These are phyloP conservation scores for Emiliania huxleyi DNA, from an alignment of 78 protist species.

Conservation along the genomic window DNA sequence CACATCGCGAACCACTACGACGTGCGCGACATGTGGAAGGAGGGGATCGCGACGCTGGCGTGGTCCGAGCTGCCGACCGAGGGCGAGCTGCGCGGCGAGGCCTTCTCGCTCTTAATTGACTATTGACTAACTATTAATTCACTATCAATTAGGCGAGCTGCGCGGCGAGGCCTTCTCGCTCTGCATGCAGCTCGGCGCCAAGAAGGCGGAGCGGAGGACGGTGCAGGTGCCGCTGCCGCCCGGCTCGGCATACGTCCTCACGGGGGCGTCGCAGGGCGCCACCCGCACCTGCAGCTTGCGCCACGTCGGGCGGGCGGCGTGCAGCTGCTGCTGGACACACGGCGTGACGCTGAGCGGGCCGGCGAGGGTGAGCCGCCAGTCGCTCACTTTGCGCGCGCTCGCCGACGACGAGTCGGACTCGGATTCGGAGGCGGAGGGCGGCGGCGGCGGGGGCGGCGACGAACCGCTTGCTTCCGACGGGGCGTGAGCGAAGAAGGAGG, in stretches of 20 bases:
- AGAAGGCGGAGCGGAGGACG: background rate
- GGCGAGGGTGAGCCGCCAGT: too few species aligned
- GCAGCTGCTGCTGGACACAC: constrained; percentile 18
- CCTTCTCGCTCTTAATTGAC: background rate
- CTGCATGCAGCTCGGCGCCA: background rate
- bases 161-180: background rate
- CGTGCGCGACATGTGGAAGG: background rate
- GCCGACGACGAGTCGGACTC: too few species aligned
- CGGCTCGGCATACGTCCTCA: background rate
- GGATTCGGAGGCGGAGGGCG: too few species aligned
- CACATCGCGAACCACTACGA: background rate
- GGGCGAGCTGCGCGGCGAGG: background rate
- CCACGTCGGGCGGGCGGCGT: background rate
- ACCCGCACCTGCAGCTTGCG: background rate
- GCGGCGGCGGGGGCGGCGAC: too few species aligned
- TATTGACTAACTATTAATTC: too few species aligned
- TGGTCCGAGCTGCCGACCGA: constrained; percentile 11
- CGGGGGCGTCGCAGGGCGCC: background rate
- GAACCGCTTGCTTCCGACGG: too few species aligned
- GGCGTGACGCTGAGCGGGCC: background rate
- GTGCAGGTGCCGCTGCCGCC: background rate
- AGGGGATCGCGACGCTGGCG: background rate
- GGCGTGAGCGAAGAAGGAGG: too few species aligned
- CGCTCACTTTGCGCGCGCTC: too few species aligned
- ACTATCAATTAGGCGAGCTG: too few species aligned